Base-by-base conservation (phyloP, 495 filamentous ascomycete genomes). In the Astrothelium subdiscretum region DNA sequence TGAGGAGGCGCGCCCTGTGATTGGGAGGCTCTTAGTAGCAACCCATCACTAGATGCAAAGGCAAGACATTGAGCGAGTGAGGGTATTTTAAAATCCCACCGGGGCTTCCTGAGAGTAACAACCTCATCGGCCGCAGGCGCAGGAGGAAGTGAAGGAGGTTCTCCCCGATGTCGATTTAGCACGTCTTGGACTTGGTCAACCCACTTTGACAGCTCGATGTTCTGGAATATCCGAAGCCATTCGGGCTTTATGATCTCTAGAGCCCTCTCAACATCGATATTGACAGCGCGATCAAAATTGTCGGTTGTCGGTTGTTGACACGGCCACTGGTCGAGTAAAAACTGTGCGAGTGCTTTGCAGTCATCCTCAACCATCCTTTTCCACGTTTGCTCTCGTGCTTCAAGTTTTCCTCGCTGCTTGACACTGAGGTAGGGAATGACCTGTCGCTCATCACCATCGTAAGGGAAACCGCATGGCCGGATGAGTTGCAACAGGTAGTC, bases 151-250 rank as follows among this genome's bases (percentile, higher is more conserved):
- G 24, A 29, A 8, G 44, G 18, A 29, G 48, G 64, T 48, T 62
- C 63, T 31, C 15, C 42, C 54, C 32, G 61, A 62, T 38, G 32
- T 61, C 59, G 54, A 20, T 74, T 60, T 15, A 83, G 59, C 15
- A 79, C 57, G 2, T 40, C 31, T 60, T 82, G 78, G 0, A 78
- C 76, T 51, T 66, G 22, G 11, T 67, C 26, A 20, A 84, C 38
- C 63, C 82, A 78, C 4, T 66, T 20, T 1, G 70, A 73, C 1
- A 85, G 65, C 57, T 78, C 71, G 11, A 71, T 52, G 59, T 85
- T 85, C 15, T 72, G 67, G 31, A 69, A 74, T 32, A 78, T 63
- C 0, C 79, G 74, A 32, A 65, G 40, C 82, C 82, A 85, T 61
- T 83, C 80, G 1, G 74, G 71, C 10, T 61, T 35, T 22, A 83